Conservation (phyloP, 116 monocot species). For the Zostera marina region DNA sequence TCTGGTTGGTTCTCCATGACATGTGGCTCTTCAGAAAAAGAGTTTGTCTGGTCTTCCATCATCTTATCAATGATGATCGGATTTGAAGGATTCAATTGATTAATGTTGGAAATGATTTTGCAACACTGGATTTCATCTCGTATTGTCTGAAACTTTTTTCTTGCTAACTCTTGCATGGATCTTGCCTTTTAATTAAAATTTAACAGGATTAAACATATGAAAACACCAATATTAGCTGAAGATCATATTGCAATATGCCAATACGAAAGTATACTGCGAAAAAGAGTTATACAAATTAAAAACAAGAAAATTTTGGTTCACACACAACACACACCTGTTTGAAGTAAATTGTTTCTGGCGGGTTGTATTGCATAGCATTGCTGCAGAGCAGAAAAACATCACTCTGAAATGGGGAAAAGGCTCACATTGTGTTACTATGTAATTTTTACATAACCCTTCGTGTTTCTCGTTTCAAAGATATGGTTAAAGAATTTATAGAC, state of each 20-base stretch:
- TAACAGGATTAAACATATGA: not conserved
- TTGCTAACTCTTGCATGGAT: slow-evolving; percentile 69
- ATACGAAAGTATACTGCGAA: not conserved
- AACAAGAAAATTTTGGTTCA: slow-evolving; percentile 1
- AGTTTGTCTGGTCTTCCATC: slow-evolving; percentile 2
- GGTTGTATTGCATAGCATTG: slow-evolving; percentile 85
- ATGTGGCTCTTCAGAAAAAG: slow-evolving; percentile 2
- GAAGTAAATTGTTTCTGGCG: slow-evolving; percentile 69
- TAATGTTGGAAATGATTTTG: slow-evolving; percentile 13
- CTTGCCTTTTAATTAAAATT: slow-evolving; percentile 31
- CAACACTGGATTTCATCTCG: slow-evolving; percentile 13
- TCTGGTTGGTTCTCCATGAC: slow-evolving; percentile 2
- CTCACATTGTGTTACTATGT: too few species aligned
- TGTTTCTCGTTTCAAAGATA: too few species aligned
- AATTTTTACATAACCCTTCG: too few species aligned
- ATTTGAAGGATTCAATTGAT: slow-evolving; percentile 8
- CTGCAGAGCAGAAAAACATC: slow-evolving; percentile 66
- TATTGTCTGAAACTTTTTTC: slow-evolving; percentile 44
- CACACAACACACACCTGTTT: slow-evolving; percentile 31
- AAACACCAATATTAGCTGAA: too few species aligned
- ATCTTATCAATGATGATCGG: not conserved
- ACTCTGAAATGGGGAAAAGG: slow-evolving; percentile 22
- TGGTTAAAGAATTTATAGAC: too few species aligned
- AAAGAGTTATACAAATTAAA: not conserved
- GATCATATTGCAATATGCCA: too few species aligned